Base-by-base conservation (phyloP, 371 early-diverging fungal genomes). In the Apophysomyces elegans region DNA sequence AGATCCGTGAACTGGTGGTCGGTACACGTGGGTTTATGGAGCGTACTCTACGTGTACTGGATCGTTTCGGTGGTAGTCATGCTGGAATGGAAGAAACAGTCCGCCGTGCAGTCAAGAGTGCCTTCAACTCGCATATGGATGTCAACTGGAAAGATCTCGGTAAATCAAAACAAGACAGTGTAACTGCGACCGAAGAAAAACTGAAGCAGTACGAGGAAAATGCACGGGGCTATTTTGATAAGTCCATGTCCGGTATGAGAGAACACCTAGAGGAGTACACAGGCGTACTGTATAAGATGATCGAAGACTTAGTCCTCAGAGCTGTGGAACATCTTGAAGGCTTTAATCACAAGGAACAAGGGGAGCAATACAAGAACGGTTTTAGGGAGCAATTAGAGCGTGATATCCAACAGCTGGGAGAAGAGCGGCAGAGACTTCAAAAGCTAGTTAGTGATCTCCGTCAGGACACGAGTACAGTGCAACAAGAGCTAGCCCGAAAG, bases 261-360 rank as follows among this genome's bases (percentile, higher is more conserved):
- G 71, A 67, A 0, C 80, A 83, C 50, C 61, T 79, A 43, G 78
- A 77, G 37, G 83, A 83, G 5, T 79, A 75, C 21, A 79, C 77
- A 5, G 80, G 78, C 7, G 80, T 75, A 5, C 71, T 79, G 77
- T 83, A 83, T 57, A 72, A 73, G 58, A 83, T 83, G 83, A 71
- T 79, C 21, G 80, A 83, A 32, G 66, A 74, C 26, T 68, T 83
- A 2, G 71, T 83, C 0, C 35, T 79, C 5, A 68, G 74, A 36
- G 78, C 83, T 7, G 66, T 82, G 1, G 78, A 75, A 35, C 80
- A 77, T 37, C 54, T 76, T 13, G 71, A 73, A 7, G 21, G 21
- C 54, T 7, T 2, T 1, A 11, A 4, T 8, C 66, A 67, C 12
- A 14, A 58, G 3, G 32, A 56, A 1, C 0, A 60, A 44, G 16